Evolutionary conservation across 495 filamentous ascomycete genomes (phyloP).

Genomic region (Evansstolkia leycettana): DNA sequence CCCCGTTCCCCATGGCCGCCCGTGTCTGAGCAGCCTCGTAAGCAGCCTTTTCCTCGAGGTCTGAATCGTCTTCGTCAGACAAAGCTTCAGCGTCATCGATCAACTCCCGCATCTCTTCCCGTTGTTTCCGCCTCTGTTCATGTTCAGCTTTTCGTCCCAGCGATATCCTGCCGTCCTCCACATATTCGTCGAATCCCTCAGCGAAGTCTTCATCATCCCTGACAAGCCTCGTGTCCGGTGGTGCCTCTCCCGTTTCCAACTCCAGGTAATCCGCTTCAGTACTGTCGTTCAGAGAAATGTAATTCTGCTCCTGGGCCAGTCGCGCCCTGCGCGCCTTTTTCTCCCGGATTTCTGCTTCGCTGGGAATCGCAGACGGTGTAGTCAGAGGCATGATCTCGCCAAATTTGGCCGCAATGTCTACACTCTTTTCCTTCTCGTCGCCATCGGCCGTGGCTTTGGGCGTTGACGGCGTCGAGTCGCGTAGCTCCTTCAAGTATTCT

Average conservation of each 20-base stretch:
- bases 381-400: slow-evolving; percentile 33
- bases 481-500: slow-evolving; percentile 76
- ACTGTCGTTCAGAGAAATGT: slow-evolving; percentile 60
- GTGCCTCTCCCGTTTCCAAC: slow-evolving; percentile 31
- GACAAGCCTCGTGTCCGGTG: slow-evolving; percentile 57
- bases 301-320: slow-evolving; percentile 67
- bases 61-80: slow-evolving; percentile 60
- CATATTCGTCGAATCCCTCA: slow-evolving; percentile 89
- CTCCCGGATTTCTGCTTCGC: slow-evolving; percentile 78
- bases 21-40: slow-evolving; percentile 84
- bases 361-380: slow-evolving; percentile 48
- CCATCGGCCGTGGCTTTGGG: slow-evolving; percentile 43
- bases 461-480: slow-evolving; percentile 67
- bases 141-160: slow-evolving; percentile 70
- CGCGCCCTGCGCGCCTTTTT: slow-evolving; percentile 82
- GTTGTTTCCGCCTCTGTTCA: slow-evolving; percentile 53
- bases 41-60: slow-evolving; percentile 66
- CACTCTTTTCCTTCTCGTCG: slow-evolving; percentile 42
- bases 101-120: slow-evolving; percentile 68
- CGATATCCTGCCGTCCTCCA: slow-evolving; percentile 70
- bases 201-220: slow-evolving; percentile 87
- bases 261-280: slow-evolving; percentile 36
- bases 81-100: slow-evolving; percentile 67
- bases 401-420: slow-evolving; percentile 60
- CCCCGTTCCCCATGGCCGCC: slow-evolving; percentile 62